These are phyloP conservation scores for Mycena rosella DNA, from an alignment of 768 basidiomycete species.

Conservation along the genomic window DNA sequence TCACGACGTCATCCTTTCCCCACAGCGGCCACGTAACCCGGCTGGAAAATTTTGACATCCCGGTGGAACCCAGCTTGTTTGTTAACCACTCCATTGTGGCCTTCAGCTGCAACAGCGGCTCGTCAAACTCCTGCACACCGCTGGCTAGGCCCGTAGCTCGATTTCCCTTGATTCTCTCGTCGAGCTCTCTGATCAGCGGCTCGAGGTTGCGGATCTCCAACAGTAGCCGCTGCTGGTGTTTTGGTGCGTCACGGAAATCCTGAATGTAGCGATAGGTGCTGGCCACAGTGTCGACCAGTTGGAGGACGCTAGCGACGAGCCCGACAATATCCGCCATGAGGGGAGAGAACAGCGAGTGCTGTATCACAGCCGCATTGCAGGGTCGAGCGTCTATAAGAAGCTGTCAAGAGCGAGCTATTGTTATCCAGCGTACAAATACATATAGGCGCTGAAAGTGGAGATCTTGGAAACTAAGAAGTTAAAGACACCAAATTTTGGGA, in stretches of 20 bases:
- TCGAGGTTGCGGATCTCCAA: conserved; percentile 13
- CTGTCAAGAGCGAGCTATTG: too few relatives aligned
- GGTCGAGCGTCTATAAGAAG: too few relatives aligned
- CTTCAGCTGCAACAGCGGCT: conserved; percentile 1
- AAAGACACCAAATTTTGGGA: too few relatives aligned
- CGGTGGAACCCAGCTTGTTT: neutral
- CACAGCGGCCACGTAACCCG: conserved; percentile 7
- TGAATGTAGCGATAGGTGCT: neutral
- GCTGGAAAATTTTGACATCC: neutral
- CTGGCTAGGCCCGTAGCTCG: too few relatives aligned
- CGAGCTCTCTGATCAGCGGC: neutral
- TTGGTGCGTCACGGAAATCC: conserved; percentile 5
- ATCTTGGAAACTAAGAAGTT: too few relatives aligned
- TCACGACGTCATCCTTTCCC: conserved; percentile 2
- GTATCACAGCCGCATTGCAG: too few relatives aligned
- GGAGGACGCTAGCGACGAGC: conserved; percentile 8
- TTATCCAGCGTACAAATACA: too few relatives aligned
- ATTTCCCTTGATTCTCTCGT: neutral
- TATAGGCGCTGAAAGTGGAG: too few relatives aligned
- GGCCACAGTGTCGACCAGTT: conserved; percentile 3
- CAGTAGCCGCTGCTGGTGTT: conserved; percentile 6
- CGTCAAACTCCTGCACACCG: neutral
- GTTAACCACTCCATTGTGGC: neutral
- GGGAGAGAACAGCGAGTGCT: too few relatives aligned
- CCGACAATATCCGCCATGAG: too few relatives aligned